Evolutionary conservation across 75 land plant species (phyloP).

Genomic region (Larix kaempferi): DNA sequence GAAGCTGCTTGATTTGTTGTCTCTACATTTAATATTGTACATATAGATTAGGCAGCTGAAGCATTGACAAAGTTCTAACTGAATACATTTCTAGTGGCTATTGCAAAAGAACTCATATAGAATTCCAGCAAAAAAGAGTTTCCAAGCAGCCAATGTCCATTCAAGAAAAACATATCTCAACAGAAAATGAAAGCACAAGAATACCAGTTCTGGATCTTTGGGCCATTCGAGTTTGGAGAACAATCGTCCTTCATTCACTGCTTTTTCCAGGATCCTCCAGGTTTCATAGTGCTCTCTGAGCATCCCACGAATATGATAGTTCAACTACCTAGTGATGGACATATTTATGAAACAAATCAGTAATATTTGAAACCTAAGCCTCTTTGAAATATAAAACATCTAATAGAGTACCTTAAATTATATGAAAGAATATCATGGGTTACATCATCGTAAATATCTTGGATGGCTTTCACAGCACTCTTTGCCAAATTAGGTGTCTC

Average conservation of each 20-base stretch:
- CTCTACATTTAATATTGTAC: slow-evolving; percentile 37
- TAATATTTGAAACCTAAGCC: neutral
- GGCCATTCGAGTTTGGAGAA: slow-evolving; percentile 81
- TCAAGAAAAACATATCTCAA: neutral
- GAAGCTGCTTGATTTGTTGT: slow-evolving; percentile 56
- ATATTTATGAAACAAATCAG: neutral
- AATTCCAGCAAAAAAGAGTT: neutral
- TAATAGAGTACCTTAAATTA: slow-evolving; percentile 50
- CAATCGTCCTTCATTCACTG: slow-evolving; percentile 59
- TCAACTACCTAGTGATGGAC: neutral
- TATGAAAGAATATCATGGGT: slow-evolving; percentile 62
- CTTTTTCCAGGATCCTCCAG: slow-evolving; percentile 47
- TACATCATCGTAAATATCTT: slow-evolving; percentile 82
- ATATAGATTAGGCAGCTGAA: neutral
- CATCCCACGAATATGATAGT: neutral
- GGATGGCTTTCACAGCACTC: slow-evolving; percentile 74
- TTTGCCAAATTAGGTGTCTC: slow-evolving; percentile 47
- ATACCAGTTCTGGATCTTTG: slow-evolving; percentile 53
- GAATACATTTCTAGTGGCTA: no score
- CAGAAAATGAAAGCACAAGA: neutral
- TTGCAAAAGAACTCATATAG: no score
- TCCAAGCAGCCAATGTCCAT: neutral
- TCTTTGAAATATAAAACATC: neutral
- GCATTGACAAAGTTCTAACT: neutral
- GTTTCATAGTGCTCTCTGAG: slow-evolving; percentile 44